Base-by-base conservation (phyloP, 2,329 filamentous ascomycete species). In the Arthrinium puccinioides region DNA sequence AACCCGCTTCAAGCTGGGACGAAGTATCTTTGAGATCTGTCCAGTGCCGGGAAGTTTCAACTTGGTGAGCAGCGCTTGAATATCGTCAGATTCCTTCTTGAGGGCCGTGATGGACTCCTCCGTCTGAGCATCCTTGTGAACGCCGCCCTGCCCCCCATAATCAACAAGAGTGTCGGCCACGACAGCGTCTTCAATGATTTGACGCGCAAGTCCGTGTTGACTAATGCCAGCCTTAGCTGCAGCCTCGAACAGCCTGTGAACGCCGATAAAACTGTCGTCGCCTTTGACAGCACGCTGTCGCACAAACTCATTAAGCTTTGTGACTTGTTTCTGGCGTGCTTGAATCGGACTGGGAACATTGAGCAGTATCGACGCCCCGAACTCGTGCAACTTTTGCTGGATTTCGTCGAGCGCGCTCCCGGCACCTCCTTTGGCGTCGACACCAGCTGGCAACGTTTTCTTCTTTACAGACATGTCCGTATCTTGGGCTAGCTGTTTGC, bases 51-150 rank as follows among this genome's bases (percentile, higher is more conserved):
- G 36, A 8, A 42, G 11, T 9, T 20, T 8, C n/a, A 42, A 36
- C 16, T 18, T 32, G 6, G n/a, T 9, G 6, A 37, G 21, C 6
- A 43, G 32, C 4, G 25, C 20, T n/a, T 31, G 18, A 8, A 54
- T 43, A 21, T 51, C 46, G 19, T 44, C 39, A 26, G 40, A 40
- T 32, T 58, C 50, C 1, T 42, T 40, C 20, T 43, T 44, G 6
- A 57, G 45, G 4, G 51, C 42, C 5, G 42, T 41, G 14, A 58
- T 47, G 3, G 53, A 55, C 7, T 52, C 47, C 26, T 58, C 54
- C 5, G 56, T 38, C 39, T 55, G 46, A 2, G 42, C 42, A 29
- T 58, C 55, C 15, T 47, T 45, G 15, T 52, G 49, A 9, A 51
- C 45, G 18, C 43, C 46, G 6, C 45, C 48, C 4, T 41, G 44